Evolutionary conservation across 345 rosid species (phyloP).

Genomic region (Salix koriyanagi): DNA sequence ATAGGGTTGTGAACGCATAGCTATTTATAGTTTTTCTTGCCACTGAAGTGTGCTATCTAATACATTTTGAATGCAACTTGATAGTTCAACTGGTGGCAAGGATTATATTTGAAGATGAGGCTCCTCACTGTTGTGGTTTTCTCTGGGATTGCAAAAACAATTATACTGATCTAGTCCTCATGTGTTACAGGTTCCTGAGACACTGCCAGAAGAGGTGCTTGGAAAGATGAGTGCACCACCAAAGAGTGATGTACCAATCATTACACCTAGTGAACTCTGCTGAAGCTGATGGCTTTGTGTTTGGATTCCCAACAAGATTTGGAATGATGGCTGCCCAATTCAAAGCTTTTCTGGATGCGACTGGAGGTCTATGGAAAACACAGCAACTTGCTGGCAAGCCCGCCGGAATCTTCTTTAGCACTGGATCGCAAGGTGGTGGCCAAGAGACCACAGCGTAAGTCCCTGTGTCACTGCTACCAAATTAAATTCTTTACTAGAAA

Average conservation of each 20-base stretch:
- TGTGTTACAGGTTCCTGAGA: constrained; percentile 68
- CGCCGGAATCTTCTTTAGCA: constrained; percentile 92
- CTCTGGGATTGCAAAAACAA: too few relatives aligned
- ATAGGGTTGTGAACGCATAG: neutral
- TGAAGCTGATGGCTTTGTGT: constrained; percentile 89
- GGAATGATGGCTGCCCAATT: constrained; percentile 99
- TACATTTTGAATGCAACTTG: neutral
- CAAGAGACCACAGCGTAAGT: constrained; percentile 94
- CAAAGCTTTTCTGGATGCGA: constrained; percentile 86
- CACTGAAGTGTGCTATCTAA: neutral
- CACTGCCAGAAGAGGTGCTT: constrained; percentile 72
- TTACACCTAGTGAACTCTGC: constrained; percentile 67
- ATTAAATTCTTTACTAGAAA: neutral
- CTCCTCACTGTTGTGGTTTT: neutral
- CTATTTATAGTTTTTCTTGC: neutral
- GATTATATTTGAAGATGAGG: neutral
- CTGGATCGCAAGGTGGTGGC: constrained; percentile 99
- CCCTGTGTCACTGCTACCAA: neutral
- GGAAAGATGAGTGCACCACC: constrained; percentile 89
- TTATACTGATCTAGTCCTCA: neutral
- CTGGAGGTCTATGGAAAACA: constrained; percentile 90
- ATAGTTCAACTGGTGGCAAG: neutral
- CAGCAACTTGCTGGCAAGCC: constrained; percentile 92
- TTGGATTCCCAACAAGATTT: constrained; percentile 93
- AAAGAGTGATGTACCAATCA: constrained; percentile 74